phyloP scores from a whole-genome alignment of 2,329 filamentous ascomycete species.

The Clonostachys sp. region DNA sequence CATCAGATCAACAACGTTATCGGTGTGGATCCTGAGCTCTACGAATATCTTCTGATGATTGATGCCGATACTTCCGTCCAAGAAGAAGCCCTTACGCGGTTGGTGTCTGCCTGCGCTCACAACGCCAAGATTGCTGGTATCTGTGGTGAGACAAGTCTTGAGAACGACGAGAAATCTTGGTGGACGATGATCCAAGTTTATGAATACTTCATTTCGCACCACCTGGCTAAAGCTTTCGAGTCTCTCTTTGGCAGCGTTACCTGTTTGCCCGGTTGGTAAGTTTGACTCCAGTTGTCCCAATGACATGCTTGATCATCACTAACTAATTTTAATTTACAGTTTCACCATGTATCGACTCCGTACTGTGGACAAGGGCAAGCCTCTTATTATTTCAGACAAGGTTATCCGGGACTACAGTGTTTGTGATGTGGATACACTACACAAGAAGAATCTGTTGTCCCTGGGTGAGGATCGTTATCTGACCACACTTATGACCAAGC shows the following conservation, averaged over 20 bases:
- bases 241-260: constrained; percentile 97
- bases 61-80: constrained; percentile 94
- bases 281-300: constrained; percentile 14
- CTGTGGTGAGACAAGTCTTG: constrained; percentile 91
- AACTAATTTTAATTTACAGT: constrained; percentile 45
- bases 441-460: constrained; percentile 93
- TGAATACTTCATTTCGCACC: constrained; percentile 98
- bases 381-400: constrained; percentile 86
- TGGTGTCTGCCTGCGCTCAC: constrained; percentile 89
- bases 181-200: constrained; percentile 99
- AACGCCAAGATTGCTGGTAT: constrained; percentile 96
- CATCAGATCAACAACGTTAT: constrained; percentile 99
- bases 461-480: constrained; percentile 96
- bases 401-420: constrained; percentile 87
- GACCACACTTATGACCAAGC: constrained; percentile 96
- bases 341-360: constrained; percentile 98
- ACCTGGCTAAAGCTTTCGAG: constrained; percentile 94
- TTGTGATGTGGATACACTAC: constrained; percentile 86
- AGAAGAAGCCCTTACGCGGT: constrained; percentile 86
- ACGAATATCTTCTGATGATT: constrained; percentile 96
- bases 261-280: constrained; percentile 97
- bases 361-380: constrained; percentile 89
- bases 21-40: constrained; percentile 93
- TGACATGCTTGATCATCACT: constrained; percentile 15
- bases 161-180: constrained; percentile 93